These are phyloP conservation scores for Boletus vinaceobasis DNA, from an alignment of 768 basidiomycete species.

Conservation along the genomic window DNA sequence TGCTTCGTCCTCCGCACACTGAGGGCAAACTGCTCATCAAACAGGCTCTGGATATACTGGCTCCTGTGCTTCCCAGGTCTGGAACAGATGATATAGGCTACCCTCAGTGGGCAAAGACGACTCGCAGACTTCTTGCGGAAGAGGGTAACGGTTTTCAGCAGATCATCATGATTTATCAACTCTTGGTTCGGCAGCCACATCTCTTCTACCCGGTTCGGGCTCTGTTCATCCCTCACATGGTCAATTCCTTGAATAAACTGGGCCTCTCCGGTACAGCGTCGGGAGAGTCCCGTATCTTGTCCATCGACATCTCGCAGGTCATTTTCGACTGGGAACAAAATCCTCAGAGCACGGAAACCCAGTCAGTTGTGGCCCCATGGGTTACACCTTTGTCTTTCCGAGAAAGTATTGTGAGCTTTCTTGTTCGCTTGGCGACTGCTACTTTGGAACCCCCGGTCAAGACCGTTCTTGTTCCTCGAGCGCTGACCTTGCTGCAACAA, in stretches of 20 bases:
- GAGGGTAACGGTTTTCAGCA: conserved; percentile 72
- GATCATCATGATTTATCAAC: conserved; percentile 80
- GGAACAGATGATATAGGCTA: conserved; percentile 56
- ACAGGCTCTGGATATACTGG: conserved; percentile 83
- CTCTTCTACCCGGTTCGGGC: conserved; percentile 92
- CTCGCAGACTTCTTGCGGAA: conserved; percentile 81
- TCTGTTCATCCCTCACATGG: conserved; percentile 90
- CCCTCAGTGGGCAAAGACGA: conserved; percentile 82
- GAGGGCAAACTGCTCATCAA: conserved; percentile 75
- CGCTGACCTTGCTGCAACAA: conserved; percentile 63
- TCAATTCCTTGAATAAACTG: conserved; percentile 82
- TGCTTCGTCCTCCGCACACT: conserved; percentile 77
- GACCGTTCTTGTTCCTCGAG: conserved; percentile 53
- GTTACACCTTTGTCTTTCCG: conserved; percentile 73
- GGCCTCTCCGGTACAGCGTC: conserved; percentile 74
- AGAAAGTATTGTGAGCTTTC: conserved; percentile 91
- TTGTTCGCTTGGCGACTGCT: conserved; percentile 85
- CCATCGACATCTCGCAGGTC: conserved; percentile 87
- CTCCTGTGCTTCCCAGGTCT: conserved; percentile 70
- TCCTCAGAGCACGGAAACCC: conserved; percentile 33
- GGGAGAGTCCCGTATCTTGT: conserved; percentile 77
- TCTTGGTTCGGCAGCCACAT: conserved; percentile 87
- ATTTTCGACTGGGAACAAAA: conserved; percentile 92
- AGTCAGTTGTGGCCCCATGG: conserved; percentile 46
- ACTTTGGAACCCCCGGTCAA: conserved; percentile 45